Percentiles rank a stretch among this genome's conserved stretches.
Evolutionary conservation across 2,329 filamentous ascomycete genomes (phyloP).

Genomic region (Leptosphaerulina australis): DNA sequence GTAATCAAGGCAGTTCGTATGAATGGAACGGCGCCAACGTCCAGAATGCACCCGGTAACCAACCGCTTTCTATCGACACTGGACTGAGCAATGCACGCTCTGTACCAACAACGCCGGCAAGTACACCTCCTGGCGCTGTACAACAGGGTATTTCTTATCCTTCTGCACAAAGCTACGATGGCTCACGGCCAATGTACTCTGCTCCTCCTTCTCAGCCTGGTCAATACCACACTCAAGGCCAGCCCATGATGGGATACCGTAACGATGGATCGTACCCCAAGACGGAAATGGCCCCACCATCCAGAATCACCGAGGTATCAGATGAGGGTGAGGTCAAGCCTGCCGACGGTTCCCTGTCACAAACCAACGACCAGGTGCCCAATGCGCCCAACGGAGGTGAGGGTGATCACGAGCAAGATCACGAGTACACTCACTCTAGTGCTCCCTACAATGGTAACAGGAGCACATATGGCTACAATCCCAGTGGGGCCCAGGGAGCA

Average conservation of each 20-base stretch:
- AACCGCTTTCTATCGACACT: slow-evolving; percentile 82
- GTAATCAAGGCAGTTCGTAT: slow-evolving; percentile 73
- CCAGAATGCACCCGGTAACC: slow-evolving; percentile 61
- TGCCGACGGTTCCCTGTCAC: slow-evolving; percentile 63
- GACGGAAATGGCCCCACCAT: slow-evolving; percentile 86
- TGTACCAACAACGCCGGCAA: slow-evolving; percentile 88
- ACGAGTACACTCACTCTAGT: slow-evolving; percentile 85
- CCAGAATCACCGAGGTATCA: slow-evolving; percentile 65
- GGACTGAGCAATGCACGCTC: slow-evolving; percentile 78
- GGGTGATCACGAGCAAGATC: slow-evolving; percentile 74
- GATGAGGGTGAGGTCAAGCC: slow-evolving; percentile 69
- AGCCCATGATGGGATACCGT: slow-evolving; percentile 69
- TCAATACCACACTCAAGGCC: slow-evolving; percentile 69
- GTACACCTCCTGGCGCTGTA: slow-evolving; percentile 81
- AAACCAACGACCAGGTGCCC: slow-evolving; percentile 56
- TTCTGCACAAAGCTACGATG: slow-evolving; percentile 74
- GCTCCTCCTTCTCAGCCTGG: slow-evolving; percentile 68
- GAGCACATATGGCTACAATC: slow-evolving; percentile 75
- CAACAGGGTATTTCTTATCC: slow-evolving; percentile 83
- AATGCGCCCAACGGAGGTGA: slow-evolving; percentile 67
- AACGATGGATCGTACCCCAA: slow-evolving; percentile 66
- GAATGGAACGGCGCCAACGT: slow-evolving; percentile 69
- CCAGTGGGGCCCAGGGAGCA: slow-evolving; percentile 68
- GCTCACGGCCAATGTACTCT: slow-evolving; percentile 78
- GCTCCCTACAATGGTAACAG: slow-evolving; percentile 74